Evolutionary conservation across 2,329 filamentous ascomycete genomes (phyloP).

Genomic region (Phialemonium atrogriseum): DNA sequence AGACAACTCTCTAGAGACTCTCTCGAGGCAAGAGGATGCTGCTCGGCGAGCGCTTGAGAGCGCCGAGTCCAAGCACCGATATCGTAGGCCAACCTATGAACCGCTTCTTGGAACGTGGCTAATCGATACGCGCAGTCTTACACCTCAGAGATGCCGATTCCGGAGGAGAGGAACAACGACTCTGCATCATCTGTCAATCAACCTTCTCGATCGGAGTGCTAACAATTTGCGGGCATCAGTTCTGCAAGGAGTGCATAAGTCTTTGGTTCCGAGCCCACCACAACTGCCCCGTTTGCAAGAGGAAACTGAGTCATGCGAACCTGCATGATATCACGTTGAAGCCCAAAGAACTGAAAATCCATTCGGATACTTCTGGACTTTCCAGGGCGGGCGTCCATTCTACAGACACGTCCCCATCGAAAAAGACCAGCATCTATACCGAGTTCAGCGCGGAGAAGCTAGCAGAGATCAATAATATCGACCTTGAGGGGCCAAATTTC

Average conservation of each 20-base stretch:
- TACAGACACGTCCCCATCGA: slow-evolving; percentile 13
- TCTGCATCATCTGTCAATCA: slow-evolving; percentile 81
- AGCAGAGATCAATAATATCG: slow-evolving; percentile 72
- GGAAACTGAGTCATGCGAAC: slow-evolving; percentile 52
- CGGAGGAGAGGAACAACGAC: slow-evolving; percentile 54
- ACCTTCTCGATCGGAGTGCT: slow-evolving; percentile 70
- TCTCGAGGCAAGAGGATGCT: slow-evolving; percentile 36
- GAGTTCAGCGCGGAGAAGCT: slow-evolving; percentile 65
- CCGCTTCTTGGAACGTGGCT: slow-evolving; percentile 1
- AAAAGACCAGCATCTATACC: slow-evolving; percentile 58
- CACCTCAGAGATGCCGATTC: slow-evolving; percentile 49
- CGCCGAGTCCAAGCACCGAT: slow-evolving; percentile 66
- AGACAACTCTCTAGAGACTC: slow-evolving; percentile 36
- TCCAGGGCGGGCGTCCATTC: slow-evolving; percentile 8
- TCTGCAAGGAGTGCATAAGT: slow-evolving; percentile 80
- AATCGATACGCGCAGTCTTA: slow-evolving; percentile 31
- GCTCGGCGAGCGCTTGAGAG: slow-evolving; percentile 51
- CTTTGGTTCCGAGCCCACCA: slow-evolving; percentile 67
- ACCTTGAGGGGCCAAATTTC: slow-evolving; percentile 65
- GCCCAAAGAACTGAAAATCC: slow-evolving; percentile 62
- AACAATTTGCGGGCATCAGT: slow-evolving; percentile 86
- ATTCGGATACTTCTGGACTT: slow-evolving; percentile 27
- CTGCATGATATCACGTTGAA: slow-evolving; percentile 83
- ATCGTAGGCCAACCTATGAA: slow-evolving; percentile 37
- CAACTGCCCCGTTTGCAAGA: slow-evolving; percentile 82